Evolutionary conservation across 768 basidiomycete species (phyloP).

Genomic region (Rhodotorula diobovata): DNA sequence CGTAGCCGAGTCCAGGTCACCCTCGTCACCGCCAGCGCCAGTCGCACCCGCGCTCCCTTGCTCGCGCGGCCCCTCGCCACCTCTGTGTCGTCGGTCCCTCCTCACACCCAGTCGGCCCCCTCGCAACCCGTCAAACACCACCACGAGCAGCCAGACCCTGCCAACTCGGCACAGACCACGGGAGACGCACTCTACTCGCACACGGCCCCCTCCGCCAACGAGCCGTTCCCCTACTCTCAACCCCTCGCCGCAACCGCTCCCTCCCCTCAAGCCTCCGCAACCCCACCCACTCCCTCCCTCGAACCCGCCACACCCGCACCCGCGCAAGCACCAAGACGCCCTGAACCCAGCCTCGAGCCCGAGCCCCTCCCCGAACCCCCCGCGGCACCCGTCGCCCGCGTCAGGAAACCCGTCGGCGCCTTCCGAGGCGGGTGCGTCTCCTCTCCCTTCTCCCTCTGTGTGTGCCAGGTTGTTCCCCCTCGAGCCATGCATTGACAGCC

Average conservation of each 20-base stretch:
- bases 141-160: neutral
- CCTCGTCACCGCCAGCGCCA: no score
- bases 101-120: neutral
- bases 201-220: neutral
- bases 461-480: no score
- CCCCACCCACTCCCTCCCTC: neutral
- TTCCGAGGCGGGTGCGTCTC: slow-evolving; percentile 26
- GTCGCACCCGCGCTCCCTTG: no score
- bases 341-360: neutral
- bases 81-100: neutral
- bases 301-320: neutral
- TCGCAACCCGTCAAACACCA: no score
- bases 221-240: neutral
- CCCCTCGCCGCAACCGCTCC: neutral
- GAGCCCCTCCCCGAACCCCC: neutral
- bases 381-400: neutral
- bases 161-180: neutral
- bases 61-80: neutral
- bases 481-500: no score
- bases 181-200: neutral
- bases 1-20: no score
- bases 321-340: neutral
- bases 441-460: neutral
- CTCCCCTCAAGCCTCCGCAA: neutral
- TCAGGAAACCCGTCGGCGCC: slow-evolving; percentile 23